These are phyloP conservation scores for Chloromonas sp. DNA, from an alignment of 163 green algal genomes.

Conservation along the genomic window DNA sequence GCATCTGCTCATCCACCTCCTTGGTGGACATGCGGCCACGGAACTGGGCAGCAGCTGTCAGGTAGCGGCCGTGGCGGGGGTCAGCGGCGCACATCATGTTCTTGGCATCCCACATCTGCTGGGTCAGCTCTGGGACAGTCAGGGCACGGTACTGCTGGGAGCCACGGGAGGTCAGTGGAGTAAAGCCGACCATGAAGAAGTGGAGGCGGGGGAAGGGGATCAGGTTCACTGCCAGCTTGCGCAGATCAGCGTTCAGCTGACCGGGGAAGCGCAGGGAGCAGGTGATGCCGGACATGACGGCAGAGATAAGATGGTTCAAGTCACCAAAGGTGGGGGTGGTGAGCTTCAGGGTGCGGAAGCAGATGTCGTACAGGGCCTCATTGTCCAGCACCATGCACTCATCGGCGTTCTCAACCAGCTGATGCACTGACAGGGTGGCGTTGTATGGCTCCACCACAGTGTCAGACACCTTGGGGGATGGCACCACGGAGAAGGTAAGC, in stretches of 20 bases:
- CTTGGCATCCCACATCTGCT: no score
- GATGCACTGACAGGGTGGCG: slow-evolving; percentile 90
- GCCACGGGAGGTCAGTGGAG: no score
- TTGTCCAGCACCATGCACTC: slow-evolving; percentile 88
- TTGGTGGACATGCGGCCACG: slow-evolving; percentile 97
- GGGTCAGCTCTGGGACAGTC: no score
- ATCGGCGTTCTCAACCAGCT: slow-evolving; percentile 94
- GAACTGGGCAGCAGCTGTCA: slow-evolving; percentile 82
- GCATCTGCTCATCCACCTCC: slow-evolving; percentile 99
- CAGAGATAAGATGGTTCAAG: slow-evolving; percentile 98
- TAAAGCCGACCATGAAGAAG: slow-evolving; percentile 25
- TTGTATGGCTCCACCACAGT: slow-evolving; percentile 85
- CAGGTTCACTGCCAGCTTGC: no score
- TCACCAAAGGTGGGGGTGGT: slow-evolving; percentile 97
- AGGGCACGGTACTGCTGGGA: no score
- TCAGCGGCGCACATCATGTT: no score
- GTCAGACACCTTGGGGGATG: slow-evolving; percentile 85
- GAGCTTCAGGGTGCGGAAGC: slow-evolving; percentile 99
- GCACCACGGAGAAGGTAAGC: slow-evolving; percentile 96
- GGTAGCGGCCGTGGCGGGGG: slow-evolving; percentile 66
- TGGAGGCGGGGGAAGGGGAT: slow-evolving; percentile 82
- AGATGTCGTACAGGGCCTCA: slow-evolving; percentile 99
- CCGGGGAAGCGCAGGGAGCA: slow-evolving; percentile 98
- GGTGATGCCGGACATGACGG: slow-evolving; percentile 97
- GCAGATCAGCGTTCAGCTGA: no score